Evolutionary conservation across 805 yeast genomes (phyloP), one percentile per base, ranked within the genome.

Genomic region (Candida wancherniae): DNA sequence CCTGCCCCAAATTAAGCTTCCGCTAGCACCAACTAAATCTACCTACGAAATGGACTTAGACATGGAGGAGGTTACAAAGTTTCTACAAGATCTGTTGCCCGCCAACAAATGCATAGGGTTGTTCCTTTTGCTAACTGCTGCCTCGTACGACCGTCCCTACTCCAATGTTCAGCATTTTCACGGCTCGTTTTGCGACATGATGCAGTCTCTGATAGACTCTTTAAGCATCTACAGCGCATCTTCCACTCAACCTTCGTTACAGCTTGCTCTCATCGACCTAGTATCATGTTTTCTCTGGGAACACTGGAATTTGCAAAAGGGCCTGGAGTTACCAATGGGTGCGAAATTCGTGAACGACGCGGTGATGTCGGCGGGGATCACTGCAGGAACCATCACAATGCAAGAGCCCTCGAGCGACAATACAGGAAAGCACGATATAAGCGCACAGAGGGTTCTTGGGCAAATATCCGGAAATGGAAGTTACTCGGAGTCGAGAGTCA

Each of bases 231-330:
- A 26, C 17, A 30, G 31, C 17, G 19, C 16, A 21, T 13, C 40
- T 8, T 22, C 23, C 13, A 11, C 28, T 4, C 26, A 18, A 18
- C 40, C 40, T 9, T 30, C 33, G 9, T 36, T 38, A 3, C 45
- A 37, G 20, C 27, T 27, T 5, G 22, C 29, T 20, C 35, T 41
- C 17, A 29, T 38, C 13, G 45, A 43, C 21, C 14, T 43, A 17
- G 41, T 37, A 1, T 23, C 24, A 9, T 28, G 37, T 8, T 32
- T 40, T 15, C 20, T 27, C 6, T 43, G 47, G 47, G 41, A 36
- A 13, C 47, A 43, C 20, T 43, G 47, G 47, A 31, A 38, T 18
- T 34, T 35, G 30, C 34, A 33, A 4, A 22, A 28, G 28, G 31
- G 37, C 15, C 21, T 24, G 4, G 22, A 34, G 17, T 23, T 28